Evolutionary conservation across 2,329 filamentous ascomycete species (phyloP), one percentile per base, ranked within the genome.

Genomic region (Arthrobotrys entomopaga): DNA sequence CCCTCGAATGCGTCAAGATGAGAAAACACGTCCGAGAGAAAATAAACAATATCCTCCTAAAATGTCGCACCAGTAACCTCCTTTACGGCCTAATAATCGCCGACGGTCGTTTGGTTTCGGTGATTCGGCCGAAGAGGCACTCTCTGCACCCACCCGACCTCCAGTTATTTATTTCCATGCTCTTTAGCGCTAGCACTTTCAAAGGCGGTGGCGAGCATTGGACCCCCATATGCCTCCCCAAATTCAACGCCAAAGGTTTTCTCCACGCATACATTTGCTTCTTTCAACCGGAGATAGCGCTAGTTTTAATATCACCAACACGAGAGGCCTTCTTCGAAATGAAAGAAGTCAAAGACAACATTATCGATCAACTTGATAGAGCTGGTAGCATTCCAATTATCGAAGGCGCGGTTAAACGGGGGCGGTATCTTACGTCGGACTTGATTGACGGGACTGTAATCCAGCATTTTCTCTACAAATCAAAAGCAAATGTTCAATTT

Each of bases 211-310:
- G 94, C 29, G 95, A 99, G 82, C 97, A 94, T 79, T 99, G 95
- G 95, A 94, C 98, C 54, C 95, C 95, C 0, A 85, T 99, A 5
- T 99, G 95, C 79, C 86, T 99, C 2, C 96, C 95, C 0, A 94
- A 93, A 3, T 99, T 99, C 83, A 99, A 99, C 83, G 98, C 92
- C 81, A 91, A 89, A 59, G 96, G 95, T 24, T 99, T 96, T 80
- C 86, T 99, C 0, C 97, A 99, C 83, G 98, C 99, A 93, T 99
- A 98, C 80, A 95, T 99, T 80, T 97, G 92, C 84, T 99, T 98
- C 81, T 87, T 99, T 75, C 89, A 92, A 57, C 89, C 92, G 58
- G 90, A 95, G 77, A 89, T 96, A n/a, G 95, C 94, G 22, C 89
- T 98, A 71, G 88, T 99, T 38, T 86, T 99, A 72, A 96, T 99